Evolutionary conservation across 2,329 filamentous ascomycete species (phyloP).

Genomic region (Paraphoma sp.): DNA sequence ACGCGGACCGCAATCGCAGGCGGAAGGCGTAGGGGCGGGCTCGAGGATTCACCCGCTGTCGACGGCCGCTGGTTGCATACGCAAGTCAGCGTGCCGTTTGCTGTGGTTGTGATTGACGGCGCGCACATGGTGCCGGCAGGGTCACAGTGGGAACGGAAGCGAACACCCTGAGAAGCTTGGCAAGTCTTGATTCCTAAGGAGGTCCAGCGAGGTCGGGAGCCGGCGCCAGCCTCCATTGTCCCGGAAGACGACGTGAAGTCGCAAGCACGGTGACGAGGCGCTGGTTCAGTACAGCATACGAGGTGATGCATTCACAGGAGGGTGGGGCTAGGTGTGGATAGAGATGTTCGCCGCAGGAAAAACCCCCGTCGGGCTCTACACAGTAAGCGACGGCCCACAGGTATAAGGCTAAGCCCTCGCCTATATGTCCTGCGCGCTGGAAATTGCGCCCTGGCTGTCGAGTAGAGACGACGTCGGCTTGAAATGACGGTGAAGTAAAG

Average conservation of each 20-base stretch:
- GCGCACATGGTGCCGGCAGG: not conserved
- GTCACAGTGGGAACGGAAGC: not conserved
- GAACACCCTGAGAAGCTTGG: slow-evolving; percentile 30
- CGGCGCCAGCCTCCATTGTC: not conserved
- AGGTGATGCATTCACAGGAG: too few relatives aligned
- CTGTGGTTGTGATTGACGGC: slow-evolving; percentile 9
- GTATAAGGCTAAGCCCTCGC: slow-evolving; percentile 15
- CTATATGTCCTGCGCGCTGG: slow-evolving; percentile 20
- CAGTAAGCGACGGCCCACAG: slow-evolving; percentile 9
- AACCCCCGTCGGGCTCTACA: not conserved
- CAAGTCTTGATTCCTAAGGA: slow-evolving; percentile 22
- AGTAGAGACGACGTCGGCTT: slow-evolving; percentile 4
- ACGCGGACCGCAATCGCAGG: slow-evolving; percentile 11
- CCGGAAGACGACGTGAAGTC: not conserved
- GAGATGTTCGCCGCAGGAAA: slow-evolving; percentile 1
- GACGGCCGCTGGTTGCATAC: slow-evolving; percentile 8
- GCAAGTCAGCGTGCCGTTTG: slow-evolving; percentile 14
- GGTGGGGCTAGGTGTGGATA: not conserved
- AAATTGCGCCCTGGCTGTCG: slow-evolving; percentile 7
- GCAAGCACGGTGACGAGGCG: slow-evolving; percentile 3
- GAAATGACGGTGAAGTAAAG: slow-evolving; percentile 12
- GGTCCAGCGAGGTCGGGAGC: slow-evolving; percentile 2
- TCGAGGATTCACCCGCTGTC: slow-evolving; percentile 12
- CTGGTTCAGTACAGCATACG: too few relatives aligned
- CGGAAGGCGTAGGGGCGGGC: slow-evolving; percentile 5